Evolutionary conservation across 345 rosid genomes (phyloP), one percentile per base, ranked within the genome.

Genomic region (Kandelia obovata): DNA sequence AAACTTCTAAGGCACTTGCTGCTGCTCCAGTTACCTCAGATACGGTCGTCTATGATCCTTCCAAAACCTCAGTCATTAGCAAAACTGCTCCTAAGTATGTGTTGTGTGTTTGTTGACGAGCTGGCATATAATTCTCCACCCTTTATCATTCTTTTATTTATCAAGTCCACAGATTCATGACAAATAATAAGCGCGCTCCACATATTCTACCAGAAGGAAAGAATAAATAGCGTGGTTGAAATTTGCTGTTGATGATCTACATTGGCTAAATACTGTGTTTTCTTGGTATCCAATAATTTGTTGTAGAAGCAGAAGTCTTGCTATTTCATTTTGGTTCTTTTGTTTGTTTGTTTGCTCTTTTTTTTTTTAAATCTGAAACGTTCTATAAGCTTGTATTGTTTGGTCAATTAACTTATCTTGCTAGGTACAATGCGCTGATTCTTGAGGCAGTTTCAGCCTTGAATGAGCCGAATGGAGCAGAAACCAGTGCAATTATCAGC

Each of bases 391-490:
- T 6, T 69, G 46, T 61, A 59, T 28, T 56, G 34, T 56, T 63
- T 69, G 30, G 53, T 43, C 56, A 67, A 61, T 16, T 68, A 63
- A 34, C 25, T 46, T 49, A 16, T 34, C 67, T 77, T 71, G n/a
- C 19, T 74, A 90, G 92, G 85, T 87, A 85, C 68, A 80, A 86
- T 72, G 82, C 81, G 49, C 57, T 88, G 88, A 92, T 95, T 71
- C 82, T 84, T 70, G 97, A 95, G 86, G 99, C 99, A 16, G 73
- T 95, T 70, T 32, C 84, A 64, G 74, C 79, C 15, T 79, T 85
- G 70, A 85, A 82, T 17, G 90, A 89, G 66, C 80, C 86, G 23
- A 79, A 79, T 74, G 96, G 96, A 65, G 82, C 83, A 28, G 93
- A 90, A 58, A 75, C 77, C 39, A 75, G 83, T 74, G 87, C 87